Base-by-base conservation (phyloP, 129 eudicot species). In the Kitagawia praeruptora region DNA sequence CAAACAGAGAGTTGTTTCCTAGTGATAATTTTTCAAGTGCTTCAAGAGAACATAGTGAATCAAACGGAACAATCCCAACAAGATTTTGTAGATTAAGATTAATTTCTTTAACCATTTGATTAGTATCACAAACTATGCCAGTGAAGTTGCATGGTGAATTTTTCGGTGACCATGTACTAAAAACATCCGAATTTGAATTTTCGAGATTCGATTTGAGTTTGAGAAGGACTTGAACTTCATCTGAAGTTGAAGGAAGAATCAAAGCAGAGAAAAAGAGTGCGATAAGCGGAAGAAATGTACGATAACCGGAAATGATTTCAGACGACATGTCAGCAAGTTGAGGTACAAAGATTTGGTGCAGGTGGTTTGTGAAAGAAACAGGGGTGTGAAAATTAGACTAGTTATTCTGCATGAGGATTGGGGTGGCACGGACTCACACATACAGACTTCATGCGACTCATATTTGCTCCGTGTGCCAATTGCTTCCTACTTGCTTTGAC, bases 11-110 rank as follows among this genome's bases (percentile, higher is more conserved):
- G 80, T 90, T 90, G 10, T 88, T 74, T 5, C 87, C 92, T 0
- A 90, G 73, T 37, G 91, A 83, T 45, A 90, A 48, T 64, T 84
- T 90, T 78, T 83, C 82, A 4, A 90, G 86, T 54, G 88, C 83
- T 80, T 80, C 41, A 4, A 90, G 84, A 21, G 88, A 81, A 84
- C 92, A 90, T 10, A 88, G 18, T 48, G 88, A 79, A 25, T 77
- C 92, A 66, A 90, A 88, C 7, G 88, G 85, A 42, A 90, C 75
- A 49, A 80, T 16, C 31, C 95, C 95, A 3, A 81, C 64, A 48
- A 90, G 80, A 27, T 81, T 58, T 45, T 77, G 84, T 15, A 49
- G 56, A 21, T 86, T 41, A 83, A 90, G 87, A 71, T 86, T 80
- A 87, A 90, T 86, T 86, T 90, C 92, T 77, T 27, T 83, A 54